phyloP scores from a whole-genome alignment of 164 flowering plant genomes.

The Stephania yunnanensis region DNA sequence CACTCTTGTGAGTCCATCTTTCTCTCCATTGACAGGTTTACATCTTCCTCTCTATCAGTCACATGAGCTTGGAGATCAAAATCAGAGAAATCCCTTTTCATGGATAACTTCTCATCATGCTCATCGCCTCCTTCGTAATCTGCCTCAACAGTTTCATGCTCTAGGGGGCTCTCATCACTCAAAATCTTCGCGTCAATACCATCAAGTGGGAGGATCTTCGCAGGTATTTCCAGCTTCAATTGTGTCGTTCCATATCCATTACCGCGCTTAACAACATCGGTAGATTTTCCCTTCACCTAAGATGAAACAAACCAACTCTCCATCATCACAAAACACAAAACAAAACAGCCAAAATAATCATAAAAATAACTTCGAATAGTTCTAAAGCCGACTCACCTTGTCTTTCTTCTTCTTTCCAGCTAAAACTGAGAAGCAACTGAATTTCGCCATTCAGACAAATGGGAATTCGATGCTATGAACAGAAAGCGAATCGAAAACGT shows the following conservation, averaged over 20 bases:
- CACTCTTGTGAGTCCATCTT: conserved; percentile 13
- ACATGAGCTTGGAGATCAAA: conserved; percentile 43
- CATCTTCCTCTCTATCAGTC: conserved; percentile 17
- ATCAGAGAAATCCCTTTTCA: conserved; percentile 52
- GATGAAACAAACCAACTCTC: conserved; percentile 1
- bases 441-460: conserved; percentile 31
- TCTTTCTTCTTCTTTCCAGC: conserved; percentile 46
- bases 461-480: background rate
- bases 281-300: conserved; percentile 26
- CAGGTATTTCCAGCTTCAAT: conserved; percentile 28
- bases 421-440: conserved; percentile 42
- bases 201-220: conserved; percentile 17
- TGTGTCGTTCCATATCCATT: conserved; percentile 31
- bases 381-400: conserved; percentile 33
- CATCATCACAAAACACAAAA: background rate
- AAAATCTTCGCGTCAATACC: conserved; percentile 34
- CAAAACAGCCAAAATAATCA: background rate
- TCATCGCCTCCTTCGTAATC: conserved; percentile 90
- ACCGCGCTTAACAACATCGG: conserved; percentile 19
- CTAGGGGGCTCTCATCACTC: conserved; percentile 34
- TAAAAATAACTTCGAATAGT: background rate
- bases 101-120: conserved; percentile 45
- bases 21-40: conserved; percentile 8
- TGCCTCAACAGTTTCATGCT: conserved; percentile 32
- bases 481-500: background rate